Base-by-base conservation (phyloP, 495 filamentous ascomycete genomes). In the Aspergillus nidulans region DNA sequence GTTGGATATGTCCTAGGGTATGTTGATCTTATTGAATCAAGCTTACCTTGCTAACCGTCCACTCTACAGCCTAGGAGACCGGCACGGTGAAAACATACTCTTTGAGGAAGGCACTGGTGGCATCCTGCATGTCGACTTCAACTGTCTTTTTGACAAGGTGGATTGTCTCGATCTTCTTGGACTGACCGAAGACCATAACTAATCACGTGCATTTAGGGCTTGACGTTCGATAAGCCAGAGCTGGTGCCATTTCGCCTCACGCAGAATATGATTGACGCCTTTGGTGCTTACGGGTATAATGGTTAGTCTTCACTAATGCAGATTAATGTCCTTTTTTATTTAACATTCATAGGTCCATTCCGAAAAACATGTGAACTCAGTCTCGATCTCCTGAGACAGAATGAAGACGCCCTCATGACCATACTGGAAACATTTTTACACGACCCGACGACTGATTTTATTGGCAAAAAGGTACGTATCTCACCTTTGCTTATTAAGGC, bases 91-190 rank as follows among this genome's bases (percentile, higher is more conserved):
- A 71, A 99, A 99, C 68, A 89, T 99, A 47, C 81, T 96, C 30
- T 89, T 97, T 45, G 91, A 97, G 68, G 90, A 96, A 78, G 85
- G 86, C 32, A 95, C 91, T 57, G 94, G 95, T 42, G 95, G 95
- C 51, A 85, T 95, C 21, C 85, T 97, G 63, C 94, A 99, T 71
- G 94, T 99, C 47, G 94, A 99, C 73, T 99, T 99, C 80, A 99
- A 99, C 72, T 99, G 94, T 72, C 86, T 99, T 19, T 99, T 99
- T 69, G 95, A 99, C 77, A 99, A 97, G 74, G 73, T 76, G 57
- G 41, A 56, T 26, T 30, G 25, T 23, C 1, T 39, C 9, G 15
- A 16, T 5, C 24, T 19, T 30, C 23, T 13, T 6, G n/a, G 2
- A 4, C 16, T 46, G 7, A 13, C 12, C 4, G 8, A 15, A 24